Evolutionary conservation across 1,284 basidiomycete genomes (phyloP), one percentile per base, ranked within the genome.

Genomic region (Ustilago loliicola): DNA sequence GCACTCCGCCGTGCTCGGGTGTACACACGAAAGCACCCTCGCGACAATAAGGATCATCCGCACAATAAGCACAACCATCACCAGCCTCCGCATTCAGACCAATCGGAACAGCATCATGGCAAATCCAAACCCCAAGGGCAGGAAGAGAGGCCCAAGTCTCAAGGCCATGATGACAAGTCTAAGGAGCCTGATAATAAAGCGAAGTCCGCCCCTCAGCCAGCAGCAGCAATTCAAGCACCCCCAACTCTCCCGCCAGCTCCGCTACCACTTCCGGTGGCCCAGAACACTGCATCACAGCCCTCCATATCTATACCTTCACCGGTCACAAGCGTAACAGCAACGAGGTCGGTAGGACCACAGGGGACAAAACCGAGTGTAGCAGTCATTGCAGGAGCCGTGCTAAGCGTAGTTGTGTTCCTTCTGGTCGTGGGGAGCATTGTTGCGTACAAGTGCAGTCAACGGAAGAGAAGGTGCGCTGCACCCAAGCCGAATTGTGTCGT

Each of bases 361-460:
- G 30, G 27, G 9, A 21, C 51, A 10, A 64, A 29, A 21, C 61
- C 57, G 1, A 70, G 25, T 36, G 48, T 53, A 19, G 23, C 53
- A 17, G 38, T 61, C 9, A 32, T 70, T 7, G 57, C 54, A 23
- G 63, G 51, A 23, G 59, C 55, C 1, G 60, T 45, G 9, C n/a
- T 59, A 13, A 55, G 58, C 8, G 60, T 60, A 0, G 21, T 62
- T 2, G 40, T 72, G 11, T 34, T 72, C 8, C 15, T 72, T 1
- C 29, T 72, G 10, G 34, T 38, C 29, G 0, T 72, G 3, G 1
- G 61, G 21, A 36, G 23, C n/a, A 40, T 51, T 8, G 21, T 59
- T 6, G 54, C 29, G 2, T 62, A n/a, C 51, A 58, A 40, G 30
- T 55, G 53, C 25, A n/a, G 56, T 10, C 21, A 29, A 7, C 54